Evolutionary conservation across 2,329 filamentous ascomycete species (phyloP).

Genomic region (Aspergillus sp.): DNA sequence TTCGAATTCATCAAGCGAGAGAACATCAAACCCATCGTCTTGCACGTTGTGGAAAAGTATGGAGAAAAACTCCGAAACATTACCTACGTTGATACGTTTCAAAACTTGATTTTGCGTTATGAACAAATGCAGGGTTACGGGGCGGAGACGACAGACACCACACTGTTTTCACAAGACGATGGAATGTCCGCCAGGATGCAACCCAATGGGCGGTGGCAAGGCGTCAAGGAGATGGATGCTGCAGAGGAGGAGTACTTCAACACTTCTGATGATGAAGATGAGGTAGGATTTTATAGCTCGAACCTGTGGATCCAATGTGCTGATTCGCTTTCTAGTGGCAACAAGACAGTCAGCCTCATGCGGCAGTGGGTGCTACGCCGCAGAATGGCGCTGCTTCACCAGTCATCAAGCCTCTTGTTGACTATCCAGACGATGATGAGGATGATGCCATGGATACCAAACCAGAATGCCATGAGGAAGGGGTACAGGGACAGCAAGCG

Average conservation of each 20-base stretch:
- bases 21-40: slow-evolving; percentile 74
- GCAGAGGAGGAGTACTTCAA: slow-evolving; percentile 95
- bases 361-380: slow-evolving; percentile 23
- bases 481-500: slow-evolving; percentile 16
- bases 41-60: slow-evolving; percentile 80
- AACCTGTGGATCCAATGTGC: not conserved
- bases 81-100: slow-evolving; percentile 82
- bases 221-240: slow-evolving; percentile 77
- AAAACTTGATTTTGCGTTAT: slow-evolving; percentile 69
- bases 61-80: slow-evolving; percentile 72
- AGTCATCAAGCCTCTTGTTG: slow-evolving; percentile 71
- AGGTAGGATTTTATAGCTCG: slow-evolving; percentile 32
- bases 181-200: slow-evolving; percentile 50
- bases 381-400: slow-evolving; percentile 62
- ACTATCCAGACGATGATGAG: slow-evolving; percentile 92
- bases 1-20: slow-evolving; percentile 88
- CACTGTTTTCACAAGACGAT: slow-evolving; percentile 69
- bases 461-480: slow-evolving; percentile 23
- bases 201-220: slow-evolving; percentile 63
- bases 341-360: slow-evolving; percentile 38
- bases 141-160: slow-evolving; percentile 56
- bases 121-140: slow-evolving; percentile 73
- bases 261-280: slow-evolving; percentile 80
- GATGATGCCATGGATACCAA: slow-evolving; percentile 61
- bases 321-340: slow-evolving; percentile 28